Conservation (phyloP, 345 rosid species). For the Abelmoschus esculentus region DNA sequence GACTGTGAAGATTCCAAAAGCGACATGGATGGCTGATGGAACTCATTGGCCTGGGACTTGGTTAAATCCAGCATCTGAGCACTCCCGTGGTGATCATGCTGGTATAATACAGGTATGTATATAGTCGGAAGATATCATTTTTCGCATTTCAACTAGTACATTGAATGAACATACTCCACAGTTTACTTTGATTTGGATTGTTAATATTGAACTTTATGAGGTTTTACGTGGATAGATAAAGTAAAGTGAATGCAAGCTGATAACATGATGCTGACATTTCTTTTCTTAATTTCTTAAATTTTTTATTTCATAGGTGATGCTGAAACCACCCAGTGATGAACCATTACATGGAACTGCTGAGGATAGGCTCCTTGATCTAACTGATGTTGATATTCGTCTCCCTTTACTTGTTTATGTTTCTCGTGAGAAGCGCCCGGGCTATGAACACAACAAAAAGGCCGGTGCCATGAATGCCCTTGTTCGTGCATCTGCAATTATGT, state of each 20-base stretch:
- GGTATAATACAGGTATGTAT: conserved; percentile 82
- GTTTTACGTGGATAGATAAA: background rate
- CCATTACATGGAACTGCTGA: conserved; percentile 68
- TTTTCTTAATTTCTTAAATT: conserved; percentile 6
- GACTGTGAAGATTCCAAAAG: conserved; percentile 75
- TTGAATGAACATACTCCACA: background rate
- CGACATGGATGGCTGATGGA: conserved; percentile 99
- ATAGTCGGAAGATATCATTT: background rate
- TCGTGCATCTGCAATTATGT: conserved; percentile 96
- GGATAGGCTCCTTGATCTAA: conserved; percentile 57
- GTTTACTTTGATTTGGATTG: background rate
- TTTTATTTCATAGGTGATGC: conserved; percentile 63
- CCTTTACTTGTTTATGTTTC: conserved; percentile 96
- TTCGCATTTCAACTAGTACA: background rate
- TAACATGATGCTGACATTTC: background rate
- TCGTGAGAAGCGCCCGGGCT: conserved; percentile 97
- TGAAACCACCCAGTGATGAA: conserved; percentile 95
- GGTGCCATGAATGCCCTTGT: conserved; percentile 99
- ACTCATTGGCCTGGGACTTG: conserved; percentile 99
- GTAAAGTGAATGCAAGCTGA: background rate
- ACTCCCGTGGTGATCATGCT: conserved; percentile 82
- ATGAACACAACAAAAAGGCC: conserved; percentile 98
- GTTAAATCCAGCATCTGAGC: conserved; percentile 63
- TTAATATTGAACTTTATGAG: background rate
- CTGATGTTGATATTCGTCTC: conserved; percentile 89